These are phyloP conservation scores for Hanseniaspora lachancei DNA, from an alignment of 805 yeast species.

Conservation along the genomic window DNA sequence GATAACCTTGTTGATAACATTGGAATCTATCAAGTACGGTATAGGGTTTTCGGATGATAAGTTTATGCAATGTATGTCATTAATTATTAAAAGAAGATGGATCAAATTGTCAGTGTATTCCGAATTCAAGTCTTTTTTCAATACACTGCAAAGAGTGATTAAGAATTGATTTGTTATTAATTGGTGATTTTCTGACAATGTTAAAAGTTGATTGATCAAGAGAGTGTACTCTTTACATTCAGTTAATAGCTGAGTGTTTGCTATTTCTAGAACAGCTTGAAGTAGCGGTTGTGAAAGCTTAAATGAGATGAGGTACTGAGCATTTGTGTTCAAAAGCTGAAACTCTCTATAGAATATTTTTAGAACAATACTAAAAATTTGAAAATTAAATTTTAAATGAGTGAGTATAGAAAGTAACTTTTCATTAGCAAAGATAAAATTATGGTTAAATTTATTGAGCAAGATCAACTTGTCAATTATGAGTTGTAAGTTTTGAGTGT, in stretches of 20 bases:
- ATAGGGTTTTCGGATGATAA: constrained; percentile 1
- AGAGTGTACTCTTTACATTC: background rate
- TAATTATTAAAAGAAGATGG: constrained; percentile 1
- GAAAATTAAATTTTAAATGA: constrained; percentile 3
- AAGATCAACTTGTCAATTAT: constrained; percentile 1
- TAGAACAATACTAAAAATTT: background rate
- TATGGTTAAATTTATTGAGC: constrained; percentile 1
- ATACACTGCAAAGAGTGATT: constrained; percentile 1
- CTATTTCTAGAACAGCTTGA: background rate
- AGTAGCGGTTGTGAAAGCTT: background rate
- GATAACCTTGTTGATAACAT: constrained; percentile 7
- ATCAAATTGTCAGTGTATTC: background rate
- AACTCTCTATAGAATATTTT: constrained; percentile 11
- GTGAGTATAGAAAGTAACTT: constrained; percentile 1
- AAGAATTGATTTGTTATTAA: background rate
- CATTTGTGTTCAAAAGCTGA: background rate
- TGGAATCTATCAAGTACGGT: constrained; percentile 9
- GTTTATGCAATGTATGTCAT: constrained; percentile 1
- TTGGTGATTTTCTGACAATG: background rate
- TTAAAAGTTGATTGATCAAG: background rate
- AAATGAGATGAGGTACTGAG: background rate
- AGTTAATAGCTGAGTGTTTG: background rate
- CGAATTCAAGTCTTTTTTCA: constrained; percentile 1
- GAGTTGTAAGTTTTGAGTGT: background rate
- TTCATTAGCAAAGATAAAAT: constrained; percentile 8